phyloP scores from a whole-genome alignment of 139 green algal species.

The Chlamydomonas schloesseri region DNA sequence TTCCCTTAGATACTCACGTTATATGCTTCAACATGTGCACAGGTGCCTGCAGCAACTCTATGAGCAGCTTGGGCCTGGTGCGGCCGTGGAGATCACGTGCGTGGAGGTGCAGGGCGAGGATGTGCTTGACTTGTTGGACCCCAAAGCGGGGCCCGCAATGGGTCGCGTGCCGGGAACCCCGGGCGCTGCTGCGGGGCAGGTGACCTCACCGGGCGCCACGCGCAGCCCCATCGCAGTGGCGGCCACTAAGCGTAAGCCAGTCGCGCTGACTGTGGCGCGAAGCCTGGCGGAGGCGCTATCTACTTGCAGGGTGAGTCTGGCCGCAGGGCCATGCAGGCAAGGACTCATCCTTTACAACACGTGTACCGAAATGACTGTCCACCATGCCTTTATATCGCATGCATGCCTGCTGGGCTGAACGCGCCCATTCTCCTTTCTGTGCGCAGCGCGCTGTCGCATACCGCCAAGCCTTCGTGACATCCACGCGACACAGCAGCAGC shows the following conservation, averaged over 20 bases:
- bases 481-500: slow-evolving; percentile 39
- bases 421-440: too few relatives aligned
- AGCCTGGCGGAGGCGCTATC: slow-evolving; percentile 26
- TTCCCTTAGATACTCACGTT: too few relatives aligned
- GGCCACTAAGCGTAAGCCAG: not conserved
- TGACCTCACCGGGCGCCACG: not conserved
- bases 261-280: not conserved
- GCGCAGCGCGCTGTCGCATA: not conserved
- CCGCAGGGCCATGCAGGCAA: too few relatives aligned
- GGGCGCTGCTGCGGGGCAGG: not conserved
- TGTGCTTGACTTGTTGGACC: slow-evolving; percentile 10
- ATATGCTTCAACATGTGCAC: too few relatives aligned
- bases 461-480: slow-evolving; percentile 18
- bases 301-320: not conserved
- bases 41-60: slow-evolving; percentile 28
- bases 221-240: not conserved
- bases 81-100: slow-evolving; percentile 19
- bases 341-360: too few relatives aligned
- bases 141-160: too few relatives aligned
- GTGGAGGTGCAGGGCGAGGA: slow-evolving; percentile 46
- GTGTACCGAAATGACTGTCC: too few relatives aligned
- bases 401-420: too few relatives aligned
- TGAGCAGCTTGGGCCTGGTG: not conserved
- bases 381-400: too few relatives aligned
- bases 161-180: not conserved